Evolutionary conservation across 176 grass and related monocot genomes (phyloP).

Genomic region (Thalia dealbata): DNA sequence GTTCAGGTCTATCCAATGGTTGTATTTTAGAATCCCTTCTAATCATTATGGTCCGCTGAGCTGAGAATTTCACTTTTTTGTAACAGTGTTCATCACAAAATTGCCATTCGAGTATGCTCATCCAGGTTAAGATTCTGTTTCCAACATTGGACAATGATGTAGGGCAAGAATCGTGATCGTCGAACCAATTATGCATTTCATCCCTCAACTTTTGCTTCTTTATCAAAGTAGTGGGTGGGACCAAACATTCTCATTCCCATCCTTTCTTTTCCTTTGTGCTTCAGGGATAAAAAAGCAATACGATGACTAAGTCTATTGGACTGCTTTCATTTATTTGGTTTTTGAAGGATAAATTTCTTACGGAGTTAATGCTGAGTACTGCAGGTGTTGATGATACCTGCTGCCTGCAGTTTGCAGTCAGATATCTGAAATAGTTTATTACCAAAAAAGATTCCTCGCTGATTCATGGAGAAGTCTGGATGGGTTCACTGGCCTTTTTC

Average conservation of each 20-base stretch:
- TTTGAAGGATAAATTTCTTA: background rate
- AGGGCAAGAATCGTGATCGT: slow-evolving; percentile 5
- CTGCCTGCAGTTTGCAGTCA: background rate
- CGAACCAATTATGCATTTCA: slow-evolving; percentile 4
- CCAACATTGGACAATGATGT: slow-evolving; percentile 10
- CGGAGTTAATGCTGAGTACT: background rate
- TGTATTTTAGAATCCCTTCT: slow-evolving; percentile 1
- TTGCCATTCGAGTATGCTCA: background rate
- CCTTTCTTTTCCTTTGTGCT: background rate
- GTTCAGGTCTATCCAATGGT: background rate
- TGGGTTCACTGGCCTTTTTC: background rate
- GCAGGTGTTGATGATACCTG: background rate
- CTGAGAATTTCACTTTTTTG: slow-evolving; percentile 5
- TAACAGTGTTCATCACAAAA: background rate
- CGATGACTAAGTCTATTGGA: background rate
- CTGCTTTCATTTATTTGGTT: background rate
- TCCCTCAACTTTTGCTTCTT: slow-evolving; percentile 10
- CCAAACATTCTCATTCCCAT: background rate
- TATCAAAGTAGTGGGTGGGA: slow-evolving; percentile 13
- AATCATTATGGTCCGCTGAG: background rate
- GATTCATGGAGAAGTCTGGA: background rate
- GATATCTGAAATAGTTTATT: background rate
- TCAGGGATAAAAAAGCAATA: background rate
- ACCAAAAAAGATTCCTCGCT: background rate
- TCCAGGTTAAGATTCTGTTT: slow-evolving; percentile 5